These are phyloP conservation scores for Beauveria scarabaeidicola DNA, from an alignment of 2,329 filamentous ascomycete species.

Conservation along the genomic window DNA sequence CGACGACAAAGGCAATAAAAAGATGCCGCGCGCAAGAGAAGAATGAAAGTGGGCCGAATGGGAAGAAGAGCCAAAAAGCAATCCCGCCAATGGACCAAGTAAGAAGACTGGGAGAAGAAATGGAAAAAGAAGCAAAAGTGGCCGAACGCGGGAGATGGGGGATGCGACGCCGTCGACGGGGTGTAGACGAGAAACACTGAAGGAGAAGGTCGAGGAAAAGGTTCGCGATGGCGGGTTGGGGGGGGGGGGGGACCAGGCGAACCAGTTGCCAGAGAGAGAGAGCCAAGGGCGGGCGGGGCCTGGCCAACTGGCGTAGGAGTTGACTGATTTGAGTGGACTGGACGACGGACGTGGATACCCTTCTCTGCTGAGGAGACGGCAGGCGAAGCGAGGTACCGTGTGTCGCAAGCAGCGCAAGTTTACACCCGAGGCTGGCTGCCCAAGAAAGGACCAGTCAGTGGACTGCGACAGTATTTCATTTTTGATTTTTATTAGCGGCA, in stretches of 20 bases:
- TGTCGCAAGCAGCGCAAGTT: neutral
- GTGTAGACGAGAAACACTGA: neutral
- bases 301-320: no score
- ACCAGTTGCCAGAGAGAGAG: neutral
- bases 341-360: neutral
- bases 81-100: neutral
- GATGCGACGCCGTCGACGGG: slow-evolving; percentile 8
- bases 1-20: neutral
- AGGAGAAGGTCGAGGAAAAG: slow-evolving; percentile 2
- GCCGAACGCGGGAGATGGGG: neutral
- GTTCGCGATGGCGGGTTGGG: slow-evolving; percentile 6
- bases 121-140: slow-evolving; percentile 11
- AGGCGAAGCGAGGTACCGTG: neutral
- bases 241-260: neutral
- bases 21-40: neutral
- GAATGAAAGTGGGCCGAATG: neutral
- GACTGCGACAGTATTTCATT: no score
- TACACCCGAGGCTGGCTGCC: neutral
- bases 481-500: neutral
- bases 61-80: slow-evolving; percentile 1
- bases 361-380: neutral
- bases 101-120: neutral
- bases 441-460: neutral
- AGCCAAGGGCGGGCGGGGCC: neutral
- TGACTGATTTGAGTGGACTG: neutral